A percentile compares a stretch with the other conserved stretches of the same genome.
Evolutionary conservation across 176 grass and related monocot species (phyloP).

Genomic region (Carex pumila): DNA sequence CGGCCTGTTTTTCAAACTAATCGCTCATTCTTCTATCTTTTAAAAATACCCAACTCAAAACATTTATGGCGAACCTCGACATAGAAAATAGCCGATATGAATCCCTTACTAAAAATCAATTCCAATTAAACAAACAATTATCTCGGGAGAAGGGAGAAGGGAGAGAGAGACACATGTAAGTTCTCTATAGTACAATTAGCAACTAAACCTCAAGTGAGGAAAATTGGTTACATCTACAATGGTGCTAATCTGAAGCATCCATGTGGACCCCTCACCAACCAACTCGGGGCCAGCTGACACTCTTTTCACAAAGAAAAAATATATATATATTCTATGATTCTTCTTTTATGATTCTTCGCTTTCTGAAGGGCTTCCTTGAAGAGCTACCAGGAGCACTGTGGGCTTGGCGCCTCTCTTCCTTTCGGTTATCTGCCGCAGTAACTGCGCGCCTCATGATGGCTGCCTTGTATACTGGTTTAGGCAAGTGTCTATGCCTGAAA

Average conservation of each 20-base stretch:
- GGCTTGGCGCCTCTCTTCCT: conserved; percentile 47
- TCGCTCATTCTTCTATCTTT: background rate
- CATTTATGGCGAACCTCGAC: background rate
- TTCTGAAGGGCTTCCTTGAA: conserved; percentile 65
- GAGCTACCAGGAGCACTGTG: conserved; percentile 79
- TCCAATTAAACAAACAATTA: background rate
- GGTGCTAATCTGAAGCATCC: background rate
- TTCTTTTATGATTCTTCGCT: conserved; percentile 85
- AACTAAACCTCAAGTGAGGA: background rate
- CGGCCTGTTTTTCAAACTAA: background rate
- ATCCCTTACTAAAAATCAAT: background rate
- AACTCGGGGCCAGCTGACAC: background rate
- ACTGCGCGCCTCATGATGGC: conserved; percentile 51
- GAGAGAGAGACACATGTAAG: background rate
- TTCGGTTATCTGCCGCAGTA: conserved; percentile 63
- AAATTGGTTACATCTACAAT: background rate
- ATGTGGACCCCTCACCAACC: background rate
- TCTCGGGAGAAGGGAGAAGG: background rate
- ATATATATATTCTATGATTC: conserved; percentile 32
- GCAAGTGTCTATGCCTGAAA: conserved; percentile 76
- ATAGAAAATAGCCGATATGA: background rate
- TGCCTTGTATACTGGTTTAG: conserved; percentile 87
- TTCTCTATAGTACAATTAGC: background rate
- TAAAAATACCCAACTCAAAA: background rate
- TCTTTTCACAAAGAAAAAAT: background rate